Conservation (phyloP, 2,329 filamentous ascomycete species). For the Chrysoporthe cubensis region DNA sequence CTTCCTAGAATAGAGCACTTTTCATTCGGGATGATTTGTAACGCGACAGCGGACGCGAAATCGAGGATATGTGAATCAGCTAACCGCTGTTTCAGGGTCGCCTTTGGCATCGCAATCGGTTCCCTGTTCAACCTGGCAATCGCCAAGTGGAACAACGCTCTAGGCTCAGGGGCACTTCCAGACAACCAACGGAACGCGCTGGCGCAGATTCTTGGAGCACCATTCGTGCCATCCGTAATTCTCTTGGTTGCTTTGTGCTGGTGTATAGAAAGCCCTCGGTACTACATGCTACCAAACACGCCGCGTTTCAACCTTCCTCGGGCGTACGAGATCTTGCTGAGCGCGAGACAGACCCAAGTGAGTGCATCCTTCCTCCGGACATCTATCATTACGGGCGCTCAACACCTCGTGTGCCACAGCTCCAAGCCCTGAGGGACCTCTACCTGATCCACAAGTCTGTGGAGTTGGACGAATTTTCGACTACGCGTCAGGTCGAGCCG, state of each 20-base stretch:
- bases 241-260: constrained; percentile 42
- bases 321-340: constrained; percentile 40
- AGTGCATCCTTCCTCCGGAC: neutral
- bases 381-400: neutral
- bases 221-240: constrained; percentile 40
- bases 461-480: constrained; percentile 32
- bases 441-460: constrained; percentile 44
- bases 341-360: constrained; percentile 44
- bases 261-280: constrained; percentile 46
- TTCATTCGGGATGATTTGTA: too few relatives aligned
- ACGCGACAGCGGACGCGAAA: too few relatives aligned
- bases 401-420: constrained; percentile 29
- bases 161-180: constrained; percentile 10
- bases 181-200: constrained; percentile 31
- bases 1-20: too few relatives aligned
- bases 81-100: constrained; percentile 34
- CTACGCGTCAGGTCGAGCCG: neutral
- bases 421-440: constrained; percentile 47
- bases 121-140: constrained; percentile 45
- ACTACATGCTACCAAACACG: constrained; percentile 43
- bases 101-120: constrained; percentile 43
- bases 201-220: constrained; percentile 42
- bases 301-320: constrained; percentile 40
- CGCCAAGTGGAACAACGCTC: constrained; percentile 30
- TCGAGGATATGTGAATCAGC: too few relatives aligned